Conservation (phyloP, 805 yeast genomes). For the Saccharomycopsis olivae region DNA sequence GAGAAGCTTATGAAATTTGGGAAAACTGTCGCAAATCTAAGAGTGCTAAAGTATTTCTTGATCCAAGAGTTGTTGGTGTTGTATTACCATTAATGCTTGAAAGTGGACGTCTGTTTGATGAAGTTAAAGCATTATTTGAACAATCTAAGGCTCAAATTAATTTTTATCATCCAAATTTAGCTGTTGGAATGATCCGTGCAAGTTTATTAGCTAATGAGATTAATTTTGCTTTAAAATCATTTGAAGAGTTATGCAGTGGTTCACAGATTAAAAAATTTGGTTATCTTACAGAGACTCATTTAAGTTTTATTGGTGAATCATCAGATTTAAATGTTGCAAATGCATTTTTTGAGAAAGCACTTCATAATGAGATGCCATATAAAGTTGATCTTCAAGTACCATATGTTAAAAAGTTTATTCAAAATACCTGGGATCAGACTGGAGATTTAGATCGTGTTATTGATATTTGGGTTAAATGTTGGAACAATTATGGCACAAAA, state of each 20-base stretch:
- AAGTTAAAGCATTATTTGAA: conserved; percentile 46
- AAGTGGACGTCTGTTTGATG: conserved; percentile 51
- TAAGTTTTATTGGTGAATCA: conserved; percentile 69
- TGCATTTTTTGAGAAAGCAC: conserved; percentile 64
- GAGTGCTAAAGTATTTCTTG: conserved; percentile 37
- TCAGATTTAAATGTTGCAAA: conserved; percentile 62
- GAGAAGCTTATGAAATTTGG: conserved; percentile 65
- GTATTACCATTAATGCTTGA: conserved; percentile 58
- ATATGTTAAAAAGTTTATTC: conserved; percentile 51
- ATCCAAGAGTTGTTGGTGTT: conserved; percentile 57
- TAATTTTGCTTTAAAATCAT: conserved; percentile 52
- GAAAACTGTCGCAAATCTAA: conserved; percentile 41
- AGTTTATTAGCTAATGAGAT: conserved; percentile 56
- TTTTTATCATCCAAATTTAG: conserved; percentile 34
- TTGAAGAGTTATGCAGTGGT: conserved; percentile 47
- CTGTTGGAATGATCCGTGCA: conserved; percentile 65
- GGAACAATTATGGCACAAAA: conserved; percentile 45
- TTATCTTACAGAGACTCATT: conserved; percentile 62
- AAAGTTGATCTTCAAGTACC: conserved; percentile 62
- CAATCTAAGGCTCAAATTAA: conserved; percentile 27
- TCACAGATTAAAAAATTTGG: conserved; percentile 37
- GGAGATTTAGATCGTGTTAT: conserved; percentile 48
- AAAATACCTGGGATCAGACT: conserved; percentile 48
- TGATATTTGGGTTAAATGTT: conserved; percentile 52
- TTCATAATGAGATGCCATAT: conserved; percentile 63